A percentile compares a stretch with the other conserved stretches of the same genome.
Evolutionary conservation across 768 basidiomycete genomes (phyloP).

Genomic region (Phylloporus sp.): DNA sequence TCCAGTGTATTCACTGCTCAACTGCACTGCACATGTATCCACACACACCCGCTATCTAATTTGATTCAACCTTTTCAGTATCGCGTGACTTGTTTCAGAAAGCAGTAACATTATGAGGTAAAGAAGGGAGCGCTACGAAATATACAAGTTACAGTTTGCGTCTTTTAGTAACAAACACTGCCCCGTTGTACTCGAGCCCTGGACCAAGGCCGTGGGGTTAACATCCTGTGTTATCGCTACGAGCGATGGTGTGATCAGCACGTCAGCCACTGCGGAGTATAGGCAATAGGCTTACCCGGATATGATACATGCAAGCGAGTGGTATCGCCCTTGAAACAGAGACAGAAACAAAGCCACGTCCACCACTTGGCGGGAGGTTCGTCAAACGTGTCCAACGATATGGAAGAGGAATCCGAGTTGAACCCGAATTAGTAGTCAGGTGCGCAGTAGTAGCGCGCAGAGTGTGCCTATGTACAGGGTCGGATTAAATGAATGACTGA

Average conservation of each 20-base stretch:
- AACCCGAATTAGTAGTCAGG: constrained; percentile 19
- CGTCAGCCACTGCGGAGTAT: not conserved
- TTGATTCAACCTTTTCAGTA: constrained; percentile 4
- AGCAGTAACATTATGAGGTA: not conserved
- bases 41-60: constrained; percentile 17
- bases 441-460: not conserved
- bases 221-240: not conserved
- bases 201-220: not conserved
- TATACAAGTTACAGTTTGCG: not conserved
- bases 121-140: not conserved
- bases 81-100: constrained; percentile 1
- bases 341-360: constrained; percentile 10
- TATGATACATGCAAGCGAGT: constrained; percentile 1
- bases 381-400: constrained; percentile 24
- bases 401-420: constrained; percentile 24
- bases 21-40: constrained; percentile 19
- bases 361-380: constrained; percentile 21
- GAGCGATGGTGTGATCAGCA: not conserved
- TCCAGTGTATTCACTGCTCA: constrained; percentile 18
- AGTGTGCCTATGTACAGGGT: constrained; percentile 2
- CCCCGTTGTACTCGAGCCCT: not conserved
- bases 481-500: not conserved
- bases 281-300: constrained; percentile 3
- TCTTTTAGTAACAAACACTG: not conserved
- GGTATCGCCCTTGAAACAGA: constrained; percentile 21